These are phyloP conservation scores for Coniophora puteana DNA, from an alignment of 1,284 basidiomycete genomes.

Conservation along the genomic window DNA sequence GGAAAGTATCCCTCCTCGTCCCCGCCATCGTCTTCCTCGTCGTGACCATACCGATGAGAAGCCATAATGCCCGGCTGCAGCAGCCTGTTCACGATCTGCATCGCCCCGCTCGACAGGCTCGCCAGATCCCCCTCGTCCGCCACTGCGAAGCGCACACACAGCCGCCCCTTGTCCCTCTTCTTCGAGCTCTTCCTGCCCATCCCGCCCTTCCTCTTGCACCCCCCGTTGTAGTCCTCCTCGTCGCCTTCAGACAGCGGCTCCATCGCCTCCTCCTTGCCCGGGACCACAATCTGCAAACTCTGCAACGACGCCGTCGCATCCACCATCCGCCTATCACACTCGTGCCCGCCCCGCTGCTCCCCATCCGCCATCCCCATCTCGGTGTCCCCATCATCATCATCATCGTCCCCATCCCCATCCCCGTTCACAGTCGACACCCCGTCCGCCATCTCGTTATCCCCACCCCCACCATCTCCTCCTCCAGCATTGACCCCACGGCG, in stretches of 20 bases:
- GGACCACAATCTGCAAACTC: constrained; percentile 24
- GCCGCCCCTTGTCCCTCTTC: constrained; percentile 12
- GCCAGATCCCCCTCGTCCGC: constrained; percentile 29
- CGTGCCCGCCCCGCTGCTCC: too few species aligned
- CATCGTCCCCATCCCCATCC: too few species aligned
- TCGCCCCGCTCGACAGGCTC: constrained; percentile 24
- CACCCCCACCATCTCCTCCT: constrained; percentile 14
- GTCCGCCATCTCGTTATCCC: too few species aligned
- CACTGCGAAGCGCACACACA: constrained; percentile 28
- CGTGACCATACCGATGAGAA: constrained; percentile 16
- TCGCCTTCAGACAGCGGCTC: constrained; percentile 4
- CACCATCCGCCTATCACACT: too few species aligned
- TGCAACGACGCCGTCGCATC: too few species aligned
- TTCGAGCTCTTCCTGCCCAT: not conserved
- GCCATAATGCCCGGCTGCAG: constrained; percentile 28
- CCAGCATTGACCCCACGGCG: constrained; percentile 15
- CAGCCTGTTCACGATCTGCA: constrained; percentile 27
- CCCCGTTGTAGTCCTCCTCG: too few species aligned
- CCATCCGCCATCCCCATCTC: too few species aligned
- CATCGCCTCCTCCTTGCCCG: constrained; percentile 14
- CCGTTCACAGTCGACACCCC: constrained; percentile 30
- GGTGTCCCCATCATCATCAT: too few species aligned
- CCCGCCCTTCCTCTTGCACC: not conserved
- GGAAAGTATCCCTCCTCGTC: too few species aligned
- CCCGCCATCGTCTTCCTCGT: constrained; percentile 7